Conservation (phyloP, 2,329 filamentous ascomycete species). For the Sarocladium kiliense region DNA sequence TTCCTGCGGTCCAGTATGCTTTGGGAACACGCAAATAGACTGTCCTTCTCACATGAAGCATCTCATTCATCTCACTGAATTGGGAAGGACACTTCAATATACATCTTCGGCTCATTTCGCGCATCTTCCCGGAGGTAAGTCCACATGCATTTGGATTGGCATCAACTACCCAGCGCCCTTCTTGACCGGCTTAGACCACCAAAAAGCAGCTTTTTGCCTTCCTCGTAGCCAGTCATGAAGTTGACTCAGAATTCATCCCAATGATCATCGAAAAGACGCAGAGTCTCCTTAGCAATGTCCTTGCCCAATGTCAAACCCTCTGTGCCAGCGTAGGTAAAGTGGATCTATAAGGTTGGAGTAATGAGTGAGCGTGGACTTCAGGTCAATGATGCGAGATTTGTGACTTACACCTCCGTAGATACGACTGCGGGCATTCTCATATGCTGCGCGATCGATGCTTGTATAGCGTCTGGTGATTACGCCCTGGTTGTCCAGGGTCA, state of each 20-base stretch:
- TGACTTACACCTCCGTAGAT: background rate
- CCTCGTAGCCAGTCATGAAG: no score
- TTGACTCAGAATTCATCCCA: background rate
- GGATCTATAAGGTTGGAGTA: background rate
- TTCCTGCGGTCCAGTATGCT: no score
- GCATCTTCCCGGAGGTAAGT: no score
- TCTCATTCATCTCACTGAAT: no score
- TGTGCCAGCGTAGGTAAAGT: background rate
- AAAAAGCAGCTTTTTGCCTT: no score
- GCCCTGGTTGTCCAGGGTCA: conserved; percentile 11
- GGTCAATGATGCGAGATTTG: background rate
- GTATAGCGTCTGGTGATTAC: conserved; percentile 13
- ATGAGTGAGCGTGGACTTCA: background rate
- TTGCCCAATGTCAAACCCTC: background rate
- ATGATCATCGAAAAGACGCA: background rate
- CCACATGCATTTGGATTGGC: no score
- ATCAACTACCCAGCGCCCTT: no score
- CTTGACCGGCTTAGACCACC: background rate
- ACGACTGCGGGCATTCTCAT: conserved; percentile 11
- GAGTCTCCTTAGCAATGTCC: background rate
- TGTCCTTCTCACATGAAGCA: no score
- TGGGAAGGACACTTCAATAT: no score
- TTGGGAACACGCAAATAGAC: no score
- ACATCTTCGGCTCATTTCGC: no score
- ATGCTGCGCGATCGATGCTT: conserved; percentile 9